Conservation (phyloP, 2,329 filamentous ascomycete genomes). For the Tolypocladium inflatum region DNA sequence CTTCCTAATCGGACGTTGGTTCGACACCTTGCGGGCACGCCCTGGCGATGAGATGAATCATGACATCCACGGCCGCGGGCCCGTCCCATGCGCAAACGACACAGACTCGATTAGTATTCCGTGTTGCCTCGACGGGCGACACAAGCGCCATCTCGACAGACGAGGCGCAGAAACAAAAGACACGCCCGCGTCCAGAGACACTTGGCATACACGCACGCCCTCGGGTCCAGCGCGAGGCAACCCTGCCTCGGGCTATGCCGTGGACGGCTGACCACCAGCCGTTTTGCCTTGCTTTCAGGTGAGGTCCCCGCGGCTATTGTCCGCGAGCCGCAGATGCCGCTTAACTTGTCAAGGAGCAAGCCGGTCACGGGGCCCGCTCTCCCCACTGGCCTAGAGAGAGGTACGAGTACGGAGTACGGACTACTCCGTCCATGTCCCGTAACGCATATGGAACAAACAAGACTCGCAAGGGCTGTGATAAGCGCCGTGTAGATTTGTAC, state of each 20-base stretch:
- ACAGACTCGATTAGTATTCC: background rate
- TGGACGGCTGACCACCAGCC: background rate
- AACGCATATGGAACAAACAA: no score
- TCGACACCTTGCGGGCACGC: background rate
- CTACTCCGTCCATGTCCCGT: no score
- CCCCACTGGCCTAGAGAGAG: no score
- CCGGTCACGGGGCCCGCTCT: no score
- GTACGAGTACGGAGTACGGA: no score
- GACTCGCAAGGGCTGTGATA: no score
- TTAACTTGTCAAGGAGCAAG: no score
- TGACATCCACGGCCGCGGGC: background rate
- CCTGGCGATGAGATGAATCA: background rate
- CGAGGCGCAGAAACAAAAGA: background rate
- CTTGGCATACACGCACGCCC: background rate
- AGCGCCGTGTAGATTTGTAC: no score
- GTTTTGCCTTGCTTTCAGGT: background rate
- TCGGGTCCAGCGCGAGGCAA: background rate
- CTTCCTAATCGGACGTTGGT: background rate
- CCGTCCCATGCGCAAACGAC: background rate
- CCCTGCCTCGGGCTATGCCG: background rate
- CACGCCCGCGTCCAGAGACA: background rate
- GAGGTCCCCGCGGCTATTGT: background rate
- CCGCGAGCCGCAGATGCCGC: background rate
- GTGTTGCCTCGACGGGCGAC: background rate
- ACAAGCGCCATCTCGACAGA: background rate